A percentile compares a stretch with the other conserved stretches of the same genome.
Conservation (phyloP, 2,329 filamentous ascomycete species). For the Neofusicoccum umdonicola region DNA sequence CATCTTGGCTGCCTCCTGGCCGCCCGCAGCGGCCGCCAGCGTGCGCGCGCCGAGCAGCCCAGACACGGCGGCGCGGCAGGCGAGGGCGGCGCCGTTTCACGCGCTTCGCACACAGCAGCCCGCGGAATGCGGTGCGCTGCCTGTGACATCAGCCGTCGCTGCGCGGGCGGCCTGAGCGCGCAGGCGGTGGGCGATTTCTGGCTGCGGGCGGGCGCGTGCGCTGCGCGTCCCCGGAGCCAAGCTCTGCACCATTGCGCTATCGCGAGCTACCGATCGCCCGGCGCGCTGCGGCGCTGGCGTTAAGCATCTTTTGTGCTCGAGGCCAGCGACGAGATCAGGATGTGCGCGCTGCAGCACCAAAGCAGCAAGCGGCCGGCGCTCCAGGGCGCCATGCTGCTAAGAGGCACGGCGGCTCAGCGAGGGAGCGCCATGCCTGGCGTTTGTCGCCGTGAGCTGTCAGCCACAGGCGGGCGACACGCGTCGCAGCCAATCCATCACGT, state of each 20-base stretch:
- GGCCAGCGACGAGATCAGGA: no score
- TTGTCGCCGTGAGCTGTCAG: slow-evolving; percentile 7
- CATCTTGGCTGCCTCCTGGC: neutral
- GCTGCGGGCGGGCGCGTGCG: no score
- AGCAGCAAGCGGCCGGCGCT: no score
- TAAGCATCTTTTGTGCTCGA: neutral
- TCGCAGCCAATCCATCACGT: slow-evolving; percentile 14
- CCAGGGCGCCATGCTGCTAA: no score
- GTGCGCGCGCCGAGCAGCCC: neutral
- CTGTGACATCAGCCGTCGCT: slow-evolving; percentile 7
- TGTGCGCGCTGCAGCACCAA: no score
- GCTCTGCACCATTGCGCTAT: slow-evolving; percentile 6
- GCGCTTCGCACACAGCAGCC: neutral
- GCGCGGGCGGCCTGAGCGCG: slow-evolving; percentile 1
- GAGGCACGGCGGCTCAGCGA: no score
- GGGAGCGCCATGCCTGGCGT: neutral
- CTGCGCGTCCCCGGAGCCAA: neutral
- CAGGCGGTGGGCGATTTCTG: no score
- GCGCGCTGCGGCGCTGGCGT: neutral
- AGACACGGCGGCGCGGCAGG: neutral
- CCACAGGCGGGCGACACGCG: slow-evolving; percentile 8
- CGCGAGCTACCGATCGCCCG: slow-evolving; percentile 3
- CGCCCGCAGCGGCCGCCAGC: no score
- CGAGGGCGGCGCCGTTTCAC: neutral
- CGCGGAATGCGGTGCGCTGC: neutral